Percentiles rank a stretch among this genome's conserved stretches.
Evolutionary conservation across 257 asterid genomes (phyloP).

Genomic region (Solanum clarkiae): DNA sequence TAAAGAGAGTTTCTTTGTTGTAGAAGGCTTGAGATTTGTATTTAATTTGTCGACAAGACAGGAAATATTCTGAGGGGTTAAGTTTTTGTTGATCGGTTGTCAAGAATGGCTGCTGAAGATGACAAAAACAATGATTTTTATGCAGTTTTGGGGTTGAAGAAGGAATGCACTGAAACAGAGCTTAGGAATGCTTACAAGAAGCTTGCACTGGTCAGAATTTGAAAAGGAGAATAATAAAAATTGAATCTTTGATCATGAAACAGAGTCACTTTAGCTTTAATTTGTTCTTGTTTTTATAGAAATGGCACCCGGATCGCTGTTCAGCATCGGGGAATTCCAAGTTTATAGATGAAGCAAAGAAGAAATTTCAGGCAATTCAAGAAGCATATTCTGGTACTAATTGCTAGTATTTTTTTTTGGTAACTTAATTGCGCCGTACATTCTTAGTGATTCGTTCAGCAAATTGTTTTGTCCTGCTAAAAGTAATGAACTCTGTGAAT

Average conservation of each 20-base stretch:
- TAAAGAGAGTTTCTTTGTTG: not conserved
- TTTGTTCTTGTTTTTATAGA: conserved; percentile 12
- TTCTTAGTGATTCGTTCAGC: not conserved
- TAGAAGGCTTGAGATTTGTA: not conserved
- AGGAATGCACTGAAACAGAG: conserved; percentile 53
- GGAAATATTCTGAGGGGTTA: not conserved
- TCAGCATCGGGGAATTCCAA: conserved; percentile 40
- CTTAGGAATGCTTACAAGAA: conserved; percentile 67
- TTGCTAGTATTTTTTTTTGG: not conserved
- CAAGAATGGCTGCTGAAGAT: conserved; percentile 40
- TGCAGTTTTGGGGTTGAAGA: conserved; percentile 58
- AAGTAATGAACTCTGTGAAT: not conserved
- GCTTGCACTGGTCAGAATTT: conserved; percentile 68
- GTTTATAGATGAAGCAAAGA: conserved; percentile 64
- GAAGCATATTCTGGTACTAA: conserved; percentile 76
- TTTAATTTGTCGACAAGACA: conserved; percentile 42
- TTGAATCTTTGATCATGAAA: not conserved
- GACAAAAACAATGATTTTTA: conserved; percentile 44
- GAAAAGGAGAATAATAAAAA: not conserved
- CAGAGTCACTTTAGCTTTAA: not conserved
- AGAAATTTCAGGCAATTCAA: conserved; percentile 72
- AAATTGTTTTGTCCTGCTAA: not conserved
- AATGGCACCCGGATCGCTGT: conserved; percentile 94
- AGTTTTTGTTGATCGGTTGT: not conserved
- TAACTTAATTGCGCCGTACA: not conserved